Evolutionary conservation across 225 moss, liverwort and hornwort genomes (phyloP), one percentile per base, ranked within the genome.

Genomic region (Ulota crispa): DNA sequence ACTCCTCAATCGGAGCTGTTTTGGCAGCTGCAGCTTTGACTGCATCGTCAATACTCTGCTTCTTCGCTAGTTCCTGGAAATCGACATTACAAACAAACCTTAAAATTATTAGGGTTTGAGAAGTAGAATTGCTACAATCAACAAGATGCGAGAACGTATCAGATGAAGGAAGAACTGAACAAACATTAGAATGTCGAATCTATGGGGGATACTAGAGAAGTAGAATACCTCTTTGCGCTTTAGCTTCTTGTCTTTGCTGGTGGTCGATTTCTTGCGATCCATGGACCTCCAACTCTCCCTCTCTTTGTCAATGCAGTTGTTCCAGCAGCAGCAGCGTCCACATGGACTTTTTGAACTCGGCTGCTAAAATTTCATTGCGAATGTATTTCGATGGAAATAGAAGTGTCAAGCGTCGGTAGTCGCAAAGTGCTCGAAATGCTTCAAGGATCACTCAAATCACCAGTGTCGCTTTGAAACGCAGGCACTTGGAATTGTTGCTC

Each of bases 161-260:
- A 32, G 36, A 1, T 28, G 21, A 32, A 76, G 23, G 53, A 20
- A 73, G 30, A 37, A 13, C 21, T 39, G 37, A 24, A 1, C 59
- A 23, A 60, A 1, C 55, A 70, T 3, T 55, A 45, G 16, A 54
- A 5, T 43, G 5, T 13, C 16, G 53, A 67, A 73, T 41, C 26
- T 54, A 59, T 56, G 0, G 32, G 23, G 16, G 16, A 0, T 8
- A 4, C 5, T 54, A 32, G 13, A 24, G 4, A n/a, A n/a, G 24
- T 8, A 21, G 10, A 13, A 75, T 43, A 94, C 96, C 95, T 93
- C 93, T 82, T 93, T 95, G 52, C 93, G 91, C 87, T 93, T 95
- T 45, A 89, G 85, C 80, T 97, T 95, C 85, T 92, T 97, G 73
- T 97, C 92, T 78, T 89, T 93, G 70, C 88, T 87, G 59, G 80